Conservation (phyloP, 306 rosid species). For the Ormosia emarginata region DNA sequence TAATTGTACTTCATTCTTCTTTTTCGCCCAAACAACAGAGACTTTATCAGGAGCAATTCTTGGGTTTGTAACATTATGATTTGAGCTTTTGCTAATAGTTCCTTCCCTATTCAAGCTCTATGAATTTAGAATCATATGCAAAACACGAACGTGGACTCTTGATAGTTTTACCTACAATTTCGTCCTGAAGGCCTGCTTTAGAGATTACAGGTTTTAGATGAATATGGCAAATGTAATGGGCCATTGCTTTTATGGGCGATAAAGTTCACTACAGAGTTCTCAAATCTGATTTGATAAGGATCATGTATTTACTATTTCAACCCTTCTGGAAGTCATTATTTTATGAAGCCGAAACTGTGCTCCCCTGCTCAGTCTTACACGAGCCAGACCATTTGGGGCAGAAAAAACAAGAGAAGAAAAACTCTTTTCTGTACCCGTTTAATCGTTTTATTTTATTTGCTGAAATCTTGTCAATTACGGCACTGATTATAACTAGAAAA, state of each 20-base stretch:
- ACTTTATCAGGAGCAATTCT: too few relatives aligned
- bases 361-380: too few relatives aligned
- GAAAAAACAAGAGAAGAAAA: too few relatives aligned
- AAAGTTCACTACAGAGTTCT: slow-evolving; percentile 26
- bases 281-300: slow-evolving; percentile 37
- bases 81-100: slow-evolving; percentile 42
- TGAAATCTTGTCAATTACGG: background rate
- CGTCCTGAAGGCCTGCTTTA: slow-evolving; percentile 47
- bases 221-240: background rate
- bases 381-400: too few relatives aligned
- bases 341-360: too few relatives aligned
- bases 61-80: slow-evolving; percentile 39
- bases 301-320: slow-evolving; percentile 23
- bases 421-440: too few relatives aligned
- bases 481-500: background rate
- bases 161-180: slow-evolving; percentile 41
- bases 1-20: too few relatives aligned
- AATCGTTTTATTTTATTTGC: background rate
- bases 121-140: slow-evolving; percentile 39
- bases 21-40: too few relatives aligned
- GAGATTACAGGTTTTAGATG: slow-evolving; percentile 16
- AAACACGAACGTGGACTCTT: background rate
- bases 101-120: slow-evolving; percentile 37
- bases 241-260: slow-evolving; percentile 30
- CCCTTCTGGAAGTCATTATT: too few relatives aligned